A percentile compares a stretch with the other conserved stretches of the same genome.
These are phyloP conservation scores for Lactarius psammicola DNA, from an alignment of 768 basidiomycete genomes.

Conservation along the genomic window DNA sequence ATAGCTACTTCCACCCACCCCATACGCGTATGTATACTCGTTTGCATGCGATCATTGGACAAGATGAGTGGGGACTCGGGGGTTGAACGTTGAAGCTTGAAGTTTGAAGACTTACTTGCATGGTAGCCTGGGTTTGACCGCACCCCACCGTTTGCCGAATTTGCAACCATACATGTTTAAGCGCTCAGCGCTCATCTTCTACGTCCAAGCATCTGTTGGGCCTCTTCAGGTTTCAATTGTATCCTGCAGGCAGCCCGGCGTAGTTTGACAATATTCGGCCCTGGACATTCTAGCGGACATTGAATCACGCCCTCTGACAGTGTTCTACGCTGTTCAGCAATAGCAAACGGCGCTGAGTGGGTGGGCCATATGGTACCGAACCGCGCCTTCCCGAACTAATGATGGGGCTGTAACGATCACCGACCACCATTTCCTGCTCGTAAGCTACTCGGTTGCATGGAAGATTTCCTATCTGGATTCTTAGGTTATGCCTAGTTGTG, in stretches of 20 bases:
- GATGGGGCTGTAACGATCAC: too few relatives aligned
- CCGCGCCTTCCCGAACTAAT: neutral
- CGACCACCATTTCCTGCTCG: neutral
- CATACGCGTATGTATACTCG: neutral
- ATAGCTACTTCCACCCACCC: neutral
- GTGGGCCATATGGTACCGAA: too few relatives aligned
- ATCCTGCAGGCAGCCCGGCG: neutral
- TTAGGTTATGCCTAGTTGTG: neutral
- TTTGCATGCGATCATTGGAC: neutral
- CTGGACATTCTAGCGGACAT: neutral
- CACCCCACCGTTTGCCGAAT: neutral
- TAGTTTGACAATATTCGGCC: slow-evolving; percentile 9
- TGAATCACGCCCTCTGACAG: neutral
- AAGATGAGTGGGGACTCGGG: neutral
- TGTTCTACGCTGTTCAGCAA: neutral
- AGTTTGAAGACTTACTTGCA: too few relatives aligned
- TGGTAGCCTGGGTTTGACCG: too few relatives aligned
- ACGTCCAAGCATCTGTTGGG: slow-evolving; percentile 8
- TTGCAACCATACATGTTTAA: neutral
- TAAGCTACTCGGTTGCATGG: neutral
- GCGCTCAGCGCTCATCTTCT: neutral
- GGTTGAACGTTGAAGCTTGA: neutral
- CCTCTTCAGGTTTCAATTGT: neutral
- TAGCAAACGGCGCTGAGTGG: too few relatives aligned
- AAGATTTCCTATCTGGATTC: neutral